These are phyloP conservation scores for Botrytis deweyae DNA, from an alignment of 2,329 filamentous ascomycete species.

Conservation along the genomic window DNA sequence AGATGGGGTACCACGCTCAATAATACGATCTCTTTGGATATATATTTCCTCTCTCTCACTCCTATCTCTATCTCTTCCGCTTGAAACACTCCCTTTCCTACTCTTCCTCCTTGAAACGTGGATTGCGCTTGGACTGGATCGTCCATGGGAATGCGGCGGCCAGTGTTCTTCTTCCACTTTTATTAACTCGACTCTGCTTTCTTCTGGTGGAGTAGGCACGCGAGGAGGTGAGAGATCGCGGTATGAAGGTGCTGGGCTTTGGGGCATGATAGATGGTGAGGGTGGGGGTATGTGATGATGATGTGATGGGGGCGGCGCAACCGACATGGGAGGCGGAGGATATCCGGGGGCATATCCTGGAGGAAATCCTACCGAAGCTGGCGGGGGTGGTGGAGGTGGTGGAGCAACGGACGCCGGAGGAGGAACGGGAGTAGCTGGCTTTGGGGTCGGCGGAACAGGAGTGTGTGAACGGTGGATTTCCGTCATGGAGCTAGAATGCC, in stretches of 20 bases:
- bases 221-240: constrained; percentile 8
- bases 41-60: constrained; percentile 3
- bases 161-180: constrained; percentile 18
- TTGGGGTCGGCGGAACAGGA: background rate
- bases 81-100: background rate
- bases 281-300: background rate
- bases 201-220: constrained; percentile 2
- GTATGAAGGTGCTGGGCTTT: background rate
- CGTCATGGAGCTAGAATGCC: background rate
- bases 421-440: background rate
- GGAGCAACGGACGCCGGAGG: background rate
- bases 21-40: constrained; percentile 13
- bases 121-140: background rate
- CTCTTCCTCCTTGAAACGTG: constrained; percentile 7
- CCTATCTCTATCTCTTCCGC: background rate
- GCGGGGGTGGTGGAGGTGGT: background rate
- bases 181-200: constrained; percentile 17
- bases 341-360: background rate
- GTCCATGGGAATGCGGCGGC: background rate
- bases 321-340: background rate
- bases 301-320: background rate
- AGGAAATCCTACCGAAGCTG: background rate
- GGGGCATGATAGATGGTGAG: background rate
- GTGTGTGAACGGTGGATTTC: constrained; percentile 2
- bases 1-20: constrained; percentile 10